Base-by-base conservation (phyloP, 345 rosid species). In the Gossypium rotundifolium region DNA sequence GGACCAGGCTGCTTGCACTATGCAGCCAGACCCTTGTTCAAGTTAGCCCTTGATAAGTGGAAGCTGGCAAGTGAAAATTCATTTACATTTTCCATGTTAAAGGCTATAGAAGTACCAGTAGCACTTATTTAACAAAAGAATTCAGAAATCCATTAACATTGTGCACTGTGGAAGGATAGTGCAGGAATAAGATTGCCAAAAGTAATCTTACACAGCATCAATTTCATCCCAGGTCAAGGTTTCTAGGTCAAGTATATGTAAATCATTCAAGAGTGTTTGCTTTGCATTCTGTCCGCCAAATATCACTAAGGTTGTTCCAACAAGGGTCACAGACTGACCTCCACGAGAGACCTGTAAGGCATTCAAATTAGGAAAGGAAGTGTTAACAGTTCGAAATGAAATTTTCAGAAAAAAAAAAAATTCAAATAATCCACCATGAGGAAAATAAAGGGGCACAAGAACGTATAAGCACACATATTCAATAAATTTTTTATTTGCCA, bases 171-270 rank as follows among this genome's bases (percentile, higher is more conserved):
- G 68, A 64, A 49, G 51, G 53, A 65, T 2, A 0, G 52, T 11
- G 16, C 29, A 20, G 70, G 71, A 66, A 46, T 44, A 12, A 22
- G 23, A 46, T 23, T 46, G 71, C 55, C 53, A 66, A 66, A 61
- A 66, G 48, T 66, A 62, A 81, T 77, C 98, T 89, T 91, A 96
- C 98, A 85, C 71, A 33, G 96, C 86, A 79, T 96, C 97, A 77
- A 93, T 85, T 92, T 90, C 99, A 90, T 93, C 99, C 98, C 99
- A 96, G 65, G 99, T 96, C 98, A 93, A 79, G 73, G 93, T 91
- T 81, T 96, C 98, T 59, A 96, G 90, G 84, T 96, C 99, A 81
- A 96, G 97, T 79, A 91, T 83, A 82, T 91, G 95, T 80, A 96
- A 81, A 89, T 96, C 99, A 76, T 93, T 96, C 86, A 96, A 81